phyloP scores from a whole-genome alignment of 164 flowering plant genomes.

The Stephania cephalantha region DNA sequence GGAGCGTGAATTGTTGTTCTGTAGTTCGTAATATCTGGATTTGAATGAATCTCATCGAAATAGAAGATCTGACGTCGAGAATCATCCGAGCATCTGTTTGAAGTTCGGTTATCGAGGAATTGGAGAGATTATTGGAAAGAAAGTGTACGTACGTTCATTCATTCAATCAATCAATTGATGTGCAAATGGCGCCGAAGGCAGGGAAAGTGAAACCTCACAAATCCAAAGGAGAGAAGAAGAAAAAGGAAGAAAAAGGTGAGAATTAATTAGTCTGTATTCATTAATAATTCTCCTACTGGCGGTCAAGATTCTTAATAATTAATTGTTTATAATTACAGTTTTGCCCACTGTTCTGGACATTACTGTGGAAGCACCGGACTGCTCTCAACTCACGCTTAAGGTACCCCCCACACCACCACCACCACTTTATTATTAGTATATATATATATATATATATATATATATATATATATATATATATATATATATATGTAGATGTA shows the following conservation, averaged over 20 bases:
- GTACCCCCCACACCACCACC: conserved; percentile 20
- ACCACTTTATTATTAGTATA: too few relatives aligned
- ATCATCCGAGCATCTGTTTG: background rate
- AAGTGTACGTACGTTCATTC: background rate
- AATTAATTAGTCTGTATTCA: background rate
- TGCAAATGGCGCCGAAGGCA: conserved; percentile 74
- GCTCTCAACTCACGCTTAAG: conserved; percentile 73
- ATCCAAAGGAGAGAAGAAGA: conserved; percentile 88
- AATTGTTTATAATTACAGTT: conserved; percentile 31
- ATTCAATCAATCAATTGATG: conserved; percentile 12
- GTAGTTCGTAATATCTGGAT: background rate
- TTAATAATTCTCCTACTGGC: background rate
- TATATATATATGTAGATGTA: too few relatives aligned
- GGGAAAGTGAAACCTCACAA: conserved; percentile 78
- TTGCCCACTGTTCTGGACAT: conserved; percentile 73
- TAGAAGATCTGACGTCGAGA: background rate
- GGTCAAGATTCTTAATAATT: background rate
- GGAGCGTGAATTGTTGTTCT: background rate
- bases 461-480: too few relatives aligned
- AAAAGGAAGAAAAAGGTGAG: conserved; percentile 91
- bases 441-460: too few relatives aligned
- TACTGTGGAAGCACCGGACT: conserved; percentile 63
- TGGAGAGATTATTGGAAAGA: too few relatives aligned
- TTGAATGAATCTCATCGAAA: background rate
- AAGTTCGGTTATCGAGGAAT: background rate